Percentiles rank a stretch among this genome's conserved stretches.
phyloP scores from a whole-genome alignment of 139 green algal genomes.

The Chlamydomonas sphaeroides region DNA sequence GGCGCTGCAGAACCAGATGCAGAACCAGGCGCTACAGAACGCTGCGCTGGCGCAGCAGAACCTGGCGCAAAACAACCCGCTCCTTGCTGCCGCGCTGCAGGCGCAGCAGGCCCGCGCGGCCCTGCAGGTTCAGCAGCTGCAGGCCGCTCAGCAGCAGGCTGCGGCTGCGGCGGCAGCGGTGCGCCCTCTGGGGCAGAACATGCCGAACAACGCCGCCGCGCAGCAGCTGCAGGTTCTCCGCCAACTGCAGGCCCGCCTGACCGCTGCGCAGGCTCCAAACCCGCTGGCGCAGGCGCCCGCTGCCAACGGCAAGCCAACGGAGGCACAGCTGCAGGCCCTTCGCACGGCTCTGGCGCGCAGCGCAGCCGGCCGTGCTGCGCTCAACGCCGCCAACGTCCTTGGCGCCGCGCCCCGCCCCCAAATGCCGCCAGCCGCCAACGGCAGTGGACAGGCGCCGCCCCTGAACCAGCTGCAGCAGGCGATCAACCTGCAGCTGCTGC shows the following conservation, averaged over 20 bases:
- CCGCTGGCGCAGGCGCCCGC: background rate
- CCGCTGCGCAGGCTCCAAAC: background rate
- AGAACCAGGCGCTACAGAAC: conserved; percentile 41
- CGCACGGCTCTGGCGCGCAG: conserved; percentile 14
- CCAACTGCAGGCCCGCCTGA: conserved; percentile 37
- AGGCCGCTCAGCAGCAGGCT: conserved; percentile 30
- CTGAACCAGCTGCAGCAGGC: conserved; percentile 42
- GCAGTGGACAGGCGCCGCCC: background rate
- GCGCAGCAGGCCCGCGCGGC: conserved; percentile 18
- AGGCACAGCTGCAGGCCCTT: conserved; percentile 35
- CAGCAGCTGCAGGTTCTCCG: conserved; percentile 43
- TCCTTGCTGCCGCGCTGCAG: conserved; percentile 30
- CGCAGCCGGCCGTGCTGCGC: conserved; percentile 4
- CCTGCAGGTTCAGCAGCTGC: conserved; percentile 38
- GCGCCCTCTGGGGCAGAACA: background rate
- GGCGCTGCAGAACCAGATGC: too few species aligned
- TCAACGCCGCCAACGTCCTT: conserved; percentile 23
- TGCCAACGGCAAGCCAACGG: conserved; percentile 18
- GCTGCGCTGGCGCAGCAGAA: conserved; percentile 34
- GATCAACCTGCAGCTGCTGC: conserved; percentile 37
- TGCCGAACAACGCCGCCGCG: background rate
- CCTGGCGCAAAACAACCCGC: conserved; percentile 35
- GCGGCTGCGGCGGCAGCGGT: conserved; percentile 6
- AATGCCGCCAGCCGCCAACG: background rate
- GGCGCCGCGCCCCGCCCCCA: background rate